Base-by-base conservation (phyloP, 768 basidiomycete species). In the Suillus luteus region DNA sequence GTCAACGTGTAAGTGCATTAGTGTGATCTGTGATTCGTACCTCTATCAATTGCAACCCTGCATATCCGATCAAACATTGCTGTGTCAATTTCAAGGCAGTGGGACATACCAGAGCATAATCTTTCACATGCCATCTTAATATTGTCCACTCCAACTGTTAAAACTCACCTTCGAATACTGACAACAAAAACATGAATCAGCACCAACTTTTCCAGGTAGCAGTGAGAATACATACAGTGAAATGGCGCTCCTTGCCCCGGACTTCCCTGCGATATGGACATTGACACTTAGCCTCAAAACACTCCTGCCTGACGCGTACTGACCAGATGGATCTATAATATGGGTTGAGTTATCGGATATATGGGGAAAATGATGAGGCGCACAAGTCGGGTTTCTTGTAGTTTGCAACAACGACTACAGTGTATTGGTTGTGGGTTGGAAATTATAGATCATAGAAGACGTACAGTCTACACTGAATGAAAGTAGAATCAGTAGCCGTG, bases 1-100 rank as follows among this genome's bases (percentile, higher is more conserved):
- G 64, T 54, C 40, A 58, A 41, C 10, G 17, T 19, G 37, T 57
- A 9, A 40, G 38, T 24, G 15, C n/a, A 15, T 40, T 11, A 49
- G 49, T 12, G 24, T 17, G 14, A 27, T 49, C 27, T 3, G 8
- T 27, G 27, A 52, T 3, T 61, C 60, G 31, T 67, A 81, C 95
- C 96, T 80, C 96, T 82, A 69, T 99, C 96, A 62, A 98, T 86
- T 0, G 96, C 96, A 55, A 98, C 96, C 96, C 93, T 93, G 65
- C 9, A 22, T 24, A 60, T n/a, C 68, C 46, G 66, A 62, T 43
- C 55, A 54, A 35, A 2, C 37, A 33, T 41, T 27, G 43, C 40
- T 17, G 7, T 44, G 17, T 5, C 22, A 52, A 24, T 19, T 22
- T 27, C 35, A 61, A 37, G 3, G 37, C 6, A 33, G 33, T 1